Evolutionary conservation across 2,329 filamentous ascomycete genomes (phyloP), one percentile per base, ranked within the genome.

Genomic region (Cryphonectria japonica): DNA sequence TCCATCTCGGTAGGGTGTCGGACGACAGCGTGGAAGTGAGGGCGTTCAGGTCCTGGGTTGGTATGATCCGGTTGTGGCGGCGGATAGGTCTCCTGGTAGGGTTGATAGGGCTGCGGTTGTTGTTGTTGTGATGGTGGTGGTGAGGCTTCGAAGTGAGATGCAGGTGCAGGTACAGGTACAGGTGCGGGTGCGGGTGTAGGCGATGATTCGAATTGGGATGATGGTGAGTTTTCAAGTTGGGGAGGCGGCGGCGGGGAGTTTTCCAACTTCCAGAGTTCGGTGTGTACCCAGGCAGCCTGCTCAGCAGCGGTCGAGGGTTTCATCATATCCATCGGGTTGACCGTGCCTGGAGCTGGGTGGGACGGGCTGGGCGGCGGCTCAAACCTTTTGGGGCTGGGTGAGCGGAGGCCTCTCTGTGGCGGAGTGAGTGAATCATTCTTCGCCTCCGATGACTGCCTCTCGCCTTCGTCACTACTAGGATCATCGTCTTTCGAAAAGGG

Each of bases 281-380:
- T 79, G 37, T 80, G 75, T 26, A 79, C 74, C 72, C 76, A 77
- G 70, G 77, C 79, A 37, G 76, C 77, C 39, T 76, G 79, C 72
- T 82, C 81, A 39, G 78, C 76, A 11, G 76, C 74, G 54, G 79
- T 82, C 16, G 79, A 80, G 0, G 81, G 80, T 6, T 82, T 83
- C 85, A 86, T 87, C 41, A 87, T 83, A 65, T 86, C 84, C 82
- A 86, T 86, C 0, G 85, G 85, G 57, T 87, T 87, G 13, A 85
- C 85, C 4, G 85, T 87, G 46, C 83, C 84, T 3, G 83, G 82
- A 1, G 82, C 79, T 50, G 84, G 79, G 64, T 80, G 74, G 37
- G 63, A 72, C 14, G 77, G 77, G 67, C 77, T 77, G 1, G 74
- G 75, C 50, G 76, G 73, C 7, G 74, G 69, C 66, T 72, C 66